Conservation (phyloP, 2,329 filamentous ascomycete genomes). For the Penicillium hordei region DNA sequence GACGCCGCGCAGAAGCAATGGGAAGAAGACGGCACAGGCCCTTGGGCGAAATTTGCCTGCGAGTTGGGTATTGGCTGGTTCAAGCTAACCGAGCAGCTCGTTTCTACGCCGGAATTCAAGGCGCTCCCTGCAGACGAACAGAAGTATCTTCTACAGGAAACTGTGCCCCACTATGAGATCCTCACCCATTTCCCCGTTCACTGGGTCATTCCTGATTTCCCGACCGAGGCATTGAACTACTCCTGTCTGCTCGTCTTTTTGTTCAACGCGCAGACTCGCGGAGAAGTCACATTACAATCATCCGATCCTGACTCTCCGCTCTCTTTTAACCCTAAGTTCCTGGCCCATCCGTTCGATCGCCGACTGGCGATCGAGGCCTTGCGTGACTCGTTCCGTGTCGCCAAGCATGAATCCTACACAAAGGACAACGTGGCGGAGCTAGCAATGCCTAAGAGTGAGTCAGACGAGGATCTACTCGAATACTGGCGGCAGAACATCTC, state of each 20-base stretch:
- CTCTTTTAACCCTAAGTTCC: slow-evolving; percentile 54
- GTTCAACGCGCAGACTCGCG: slow-evolving; percentile 56
- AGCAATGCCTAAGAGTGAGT: slow-evolving; percentile 49
- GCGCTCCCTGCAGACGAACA: slow-evolving; percentile 49
- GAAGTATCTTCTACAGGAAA: slow-evolving; percentile 48
- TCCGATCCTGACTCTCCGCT: slow-evolving; percentile 53
- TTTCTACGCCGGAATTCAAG: slow-evolving; percentile 50
- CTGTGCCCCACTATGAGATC: slow-evolving; percentile 60
- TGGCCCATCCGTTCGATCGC: slow-evolving; percentile 57
- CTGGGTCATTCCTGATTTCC: slow-evolving; percentile 43
- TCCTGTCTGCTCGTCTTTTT: slow-evolving; percentile 49
- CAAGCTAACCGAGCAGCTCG: slow-evolving; percentile 43
- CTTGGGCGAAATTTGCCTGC: slow-evolving; percentile 37
- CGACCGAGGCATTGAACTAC: slow-evolving; percentile 42
- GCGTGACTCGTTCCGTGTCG: slow-evolving; percentile 45
- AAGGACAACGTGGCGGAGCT: slow-evolving; percentile 48
- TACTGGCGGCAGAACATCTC: slow-evolving; percentile 49
- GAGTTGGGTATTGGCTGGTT: slow-evolving; percentile 42
- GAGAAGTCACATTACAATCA: slow-evolving; percentile 55
- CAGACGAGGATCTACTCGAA: slow-evolving; percentile 56
- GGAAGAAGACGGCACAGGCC: slow-evolving; percentile 45
- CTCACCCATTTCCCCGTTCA: slow-evolving; percentile 51
- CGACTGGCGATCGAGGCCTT: slow-evolving; percentile 52
- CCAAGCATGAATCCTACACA: slow-evolving; percentile 46
- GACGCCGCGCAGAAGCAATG: slow-evolving; percentile 41